Conservation (phyloP, 352 stramenopile species). For the Lagenidium giganteum region DNA sequence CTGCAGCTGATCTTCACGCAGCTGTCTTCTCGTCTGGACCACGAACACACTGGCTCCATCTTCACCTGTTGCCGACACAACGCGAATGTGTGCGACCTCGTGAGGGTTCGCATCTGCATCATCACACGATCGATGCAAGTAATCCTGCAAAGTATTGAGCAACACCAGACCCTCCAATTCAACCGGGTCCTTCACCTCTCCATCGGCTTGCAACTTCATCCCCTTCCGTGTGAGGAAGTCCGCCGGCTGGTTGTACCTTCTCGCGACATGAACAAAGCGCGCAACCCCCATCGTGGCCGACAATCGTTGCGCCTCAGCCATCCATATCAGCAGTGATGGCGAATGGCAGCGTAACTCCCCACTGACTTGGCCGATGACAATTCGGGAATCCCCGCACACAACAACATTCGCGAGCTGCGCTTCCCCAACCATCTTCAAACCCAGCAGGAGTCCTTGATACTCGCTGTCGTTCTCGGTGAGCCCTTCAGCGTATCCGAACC, state of each 20-base stretch:
- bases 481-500: slow-evolving; percentile 2
- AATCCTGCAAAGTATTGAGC: no score
- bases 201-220: background rate
- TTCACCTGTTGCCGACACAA: no score
- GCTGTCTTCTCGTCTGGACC: no score
- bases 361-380: slow-evolving; percentile 4
- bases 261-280: background rate
- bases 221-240: background rate
- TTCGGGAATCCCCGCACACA: slow-evolving; percentile 6
- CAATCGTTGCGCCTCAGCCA: background rate
- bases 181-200: background rate
- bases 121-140: no score
- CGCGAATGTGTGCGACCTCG: no score
- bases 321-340: background rate
- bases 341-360: slow-evolving; percentile 2
- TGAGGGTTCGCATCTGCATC: no score
- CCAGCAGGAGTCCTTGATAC: background rate
- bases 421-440: background rate
- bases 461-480: slow-evolving; percentile 8
- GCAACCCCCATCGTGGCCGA: background rate
- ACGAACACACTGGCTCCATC: no score
- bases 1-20: no score
- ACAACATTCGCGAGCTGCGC: background rate
- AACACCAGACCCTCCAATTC: no score
- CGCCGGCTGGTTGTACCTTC: slow-evolving; percentile 1